Conservation (phyloP, 2,329 filamentous ascomycete species). For the Beauveria pseudobassiana region DNA sequence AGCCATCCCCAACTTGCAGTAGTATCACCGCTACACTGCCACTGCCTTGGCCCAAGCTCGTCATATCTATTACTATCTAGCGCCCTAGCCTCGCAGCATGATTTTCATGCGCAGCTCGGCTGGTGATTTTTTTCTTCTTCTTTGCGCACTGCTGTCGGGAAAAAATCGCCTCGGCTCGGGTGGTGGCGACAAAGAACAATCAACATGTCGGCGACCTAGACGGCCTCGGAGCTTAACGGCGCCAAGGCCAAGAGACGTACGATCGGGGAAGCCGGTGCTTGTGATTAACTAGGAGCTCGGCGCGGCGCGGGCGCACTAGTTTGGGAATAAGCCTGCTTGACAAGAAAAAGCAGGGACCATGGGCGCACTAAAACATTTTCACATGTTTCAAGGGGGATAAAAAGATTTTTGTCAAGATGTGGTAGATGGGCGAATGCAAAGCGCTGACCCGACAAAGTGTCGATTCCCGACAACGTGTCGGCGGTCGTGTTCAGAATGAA, state of each 20-base stretch:
- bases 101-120: not conserved
- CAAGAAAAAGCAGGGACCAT: not conserved
- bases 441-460: not conserved
- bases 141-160: no score
- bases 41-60: not conserved
- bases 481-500: no score
- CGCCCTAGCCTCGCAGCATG: not conserved
- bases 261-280: not conserved
- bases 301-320: not conserved
- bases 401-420: not conserved
- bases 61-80: not conserved
- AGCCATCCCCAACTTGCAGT: no score
- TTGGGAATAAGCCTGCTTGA: not conserved
- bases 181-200: not conserved
- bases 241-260: not conserved
- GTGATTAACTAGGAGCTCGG: conserved; percentile 1
- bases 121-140: no score
- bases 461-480: not conserved
- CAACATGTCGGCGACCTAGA: not conserved
- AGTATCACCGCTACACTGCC: not conserved
- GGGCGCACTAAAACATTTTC: conserved; percentile 4
- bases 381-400: not conserved
- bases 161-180: conserved; percentile 5
- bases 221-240: conserved; percentile 1
- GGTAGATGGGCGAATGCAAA: not conserved